Percentiles rank a stretch among this genome's conserved stretches.
Conservation (phyloP, 306 rosid genomes). For the Abrus pulchellus region DNA sequence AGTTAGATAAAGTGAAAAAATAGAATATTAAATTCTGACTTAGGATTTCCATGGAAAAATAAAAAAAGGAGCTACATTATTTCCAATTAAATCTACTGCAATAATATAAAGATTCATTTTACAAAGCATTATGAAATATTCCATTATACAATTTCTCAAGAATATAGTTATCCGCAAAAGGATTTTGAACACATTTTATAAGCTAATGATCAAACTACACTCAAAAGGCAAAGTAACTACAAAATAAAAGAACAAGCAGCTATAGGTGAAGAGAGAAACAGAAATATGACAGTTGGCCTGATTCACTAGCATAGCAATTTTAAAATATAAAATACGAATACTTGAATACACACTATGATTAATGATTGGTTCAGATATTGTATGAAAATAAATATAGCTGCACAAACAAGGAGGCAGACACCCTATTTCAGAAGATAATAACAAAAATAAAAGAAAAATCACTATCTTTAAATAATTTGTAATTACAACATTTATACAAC, state of each 20-base stretch:
- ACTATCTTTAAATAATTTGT: conserved; percentile 14
- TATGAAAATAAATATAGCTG: conserved; percentile 33
- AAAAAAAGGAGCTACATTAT: conserved; percentile 9
- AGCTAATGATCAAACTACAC: conserved; percentile 37
- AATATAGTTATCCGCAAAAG: conserved; percentile 1
- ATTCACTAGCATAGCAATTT: conserved; percentile 1
- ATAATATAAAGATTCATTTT: conserved; percentile 35
- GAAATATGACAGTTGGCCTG: not conserved
- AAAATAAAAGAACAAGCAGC: conserved; percentile 21
- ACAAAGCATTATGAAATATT: conserved; percentile 26
- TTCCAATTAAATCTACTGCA: conserved; percentile 25
- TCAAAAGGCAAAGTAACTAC: conserved; percentile 20
- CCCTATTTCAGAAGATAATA: conserved; percentile 36
- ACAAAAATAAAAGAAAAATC: not conserved
- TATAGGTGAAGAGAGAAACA: conserved; percentile 23
- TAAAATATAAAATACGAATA: not conserved
- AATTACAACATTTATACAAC: conserved; percentile 49
- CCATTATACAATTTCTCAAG: not conserved
- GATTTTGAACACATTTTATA: conserved; percentile 26
- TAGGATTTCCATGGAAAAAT: conserved; percentile 12
- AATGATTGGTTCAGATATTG: conserved; percentile 18
- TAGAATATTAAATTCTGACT: conserved; percentile 2
- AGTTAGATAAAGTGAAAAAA: not conserved
- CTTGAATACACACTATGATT: conserved; percentile 13
- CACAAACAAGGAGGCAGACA: conserved; percentile 26